Conservation (phyloP, 208 protist species). For the Crithidia brevicula region DNA sequence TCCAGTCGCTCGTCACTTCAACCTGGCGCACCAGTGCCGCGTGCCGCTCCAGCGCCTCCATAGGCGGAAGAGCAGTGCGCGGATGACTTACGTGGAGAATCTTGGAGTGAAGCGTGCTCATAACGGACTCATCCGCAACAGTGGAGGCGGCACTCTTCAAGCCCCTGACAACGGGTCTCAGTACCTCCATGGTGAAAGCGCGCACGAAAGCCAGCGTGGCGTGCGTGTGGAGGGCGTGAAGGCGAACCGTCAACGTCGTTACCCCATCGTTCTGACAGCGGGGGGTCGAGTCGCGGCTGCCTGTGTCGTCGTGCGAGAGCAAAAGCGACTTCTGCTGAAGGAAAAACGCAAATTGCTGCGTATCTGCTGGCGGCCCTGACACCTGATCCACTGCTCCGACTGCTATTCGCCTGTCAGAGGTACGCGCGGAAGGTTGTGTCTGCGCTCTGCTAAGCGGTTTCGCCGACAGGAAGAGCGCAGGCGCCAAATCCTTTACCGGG, state of each 20-base stretch:
- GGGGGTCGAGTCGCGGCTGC: neutral
- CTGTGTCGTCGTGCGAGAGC: neutral
- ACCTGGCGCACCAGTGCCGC: conserved; percentile 18
- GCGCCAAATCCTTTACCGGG: neutral
- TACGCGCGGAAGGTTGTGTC: no score
- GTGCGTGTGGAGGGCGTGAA: conserved; percentile 12
- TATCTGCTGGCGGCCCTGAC: neutral
- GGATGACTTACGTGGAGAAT: conserved; percentile 4
- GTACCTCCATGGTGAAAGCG: neutral
- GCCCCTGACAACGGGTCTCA: conserved; percentile 4
- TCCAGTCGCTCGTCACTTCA: conserved; percentile 28
- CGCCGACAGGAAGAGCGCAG: conserved; percentile 10
- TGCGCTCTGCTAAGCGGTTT: no score
- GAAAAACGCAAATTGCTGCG: conserved; percentile 2
- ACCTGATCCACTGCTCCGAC: no score
- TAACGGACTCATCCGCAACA: neutral
- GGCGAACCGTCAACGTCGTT: conserved; percentile 9
- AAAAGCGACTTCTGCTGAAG: conserved; percentile 16
- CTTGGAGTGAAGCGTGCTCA: neutral
- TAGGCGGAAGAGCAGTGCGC: neutral
- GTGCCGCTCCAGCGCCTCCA: conserved; percentile 1
- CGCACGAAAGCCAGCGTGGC: conserved; percentile 12
- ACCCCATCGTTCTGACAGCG: neutral
- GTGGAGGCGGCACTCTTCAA: neutral
- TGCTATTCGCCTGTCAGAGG: no score